phyloP scores from a whole-genome alignment of 352 stramenopile genomes.

The Pythium rhizo-oryzae region DNA sequence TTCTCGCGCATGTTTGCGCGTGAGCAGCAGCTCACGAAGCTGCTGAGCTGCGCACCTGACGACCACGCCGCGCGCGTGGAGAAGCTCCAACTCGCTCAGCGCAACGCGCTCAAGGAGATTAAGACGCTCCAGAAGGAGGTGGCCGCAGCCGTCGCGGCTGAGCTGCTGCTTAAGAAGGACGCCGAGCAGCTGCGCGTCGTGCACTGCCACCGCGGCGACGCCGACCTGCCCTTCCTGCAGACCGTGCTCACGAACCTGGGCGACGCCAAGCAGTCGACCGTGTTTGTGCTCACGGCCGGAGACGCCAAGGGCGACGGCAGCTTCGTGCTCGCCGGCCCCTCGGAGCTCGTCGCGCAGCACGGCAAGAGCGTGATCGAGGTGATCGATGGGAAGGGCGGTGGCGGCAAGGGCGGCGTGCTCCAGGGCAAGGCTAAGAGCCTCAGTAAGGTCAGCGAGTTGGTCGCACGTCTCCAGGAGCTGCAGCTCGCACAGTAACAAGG shows the following conservation, averaged over 20 bases:
- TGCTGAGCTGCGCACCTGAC: conserved; percentile 64
- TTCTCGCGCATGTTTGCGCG: conserved; percentile 75
- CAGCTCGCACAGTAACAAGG: conserved; percentile 26
- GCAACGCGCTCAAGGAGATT: conserved; percentile 57
- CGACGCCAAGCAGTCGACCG: conserved; percentile 38
- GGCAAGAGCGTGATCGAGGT: conserved; percentile 54
- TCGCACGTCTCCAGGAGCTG: conserved; percentile 48
- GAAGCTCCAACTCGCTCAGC: conserved; percentile 69
- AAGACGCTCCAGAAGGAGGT: conserved; percentile 80
- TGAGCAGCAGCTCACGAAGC: conserved; percentile 71
- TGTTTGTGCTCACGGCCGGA: conserved; percentile 56
- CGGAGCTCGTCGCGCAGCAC: conserved; percentile 54
- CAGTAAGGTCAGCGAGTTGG: conserved; percentile 46
- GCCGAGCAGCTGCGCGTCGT: conserved; percentile 33
- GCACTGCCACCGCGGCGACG: conserved; percentile 63
- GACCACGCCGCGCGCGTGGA: conserved; percentile 69
- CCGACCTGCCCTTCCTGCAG: conserved; percentile 73
- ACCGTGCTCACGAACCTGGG: conserved; percentile 51
- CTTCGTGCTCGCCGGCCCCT: conserved; percentile 68
- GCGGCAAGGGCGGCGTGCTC: conserved; percentile 72
- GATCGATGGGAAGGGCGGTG: conserved; percentile 77
- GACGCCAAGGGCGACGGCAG: conserved; percentile 54
- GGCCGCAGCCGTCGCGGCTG: conserved; percentile 45
- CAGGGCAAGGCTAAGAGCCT: conserved; percentile 79
- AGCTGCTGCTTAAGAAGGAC: conserved; percentile 38